Base-by-base conservation (phyloP, 75 land plant species). In the Chamaecyparis obtusa region DNA sequence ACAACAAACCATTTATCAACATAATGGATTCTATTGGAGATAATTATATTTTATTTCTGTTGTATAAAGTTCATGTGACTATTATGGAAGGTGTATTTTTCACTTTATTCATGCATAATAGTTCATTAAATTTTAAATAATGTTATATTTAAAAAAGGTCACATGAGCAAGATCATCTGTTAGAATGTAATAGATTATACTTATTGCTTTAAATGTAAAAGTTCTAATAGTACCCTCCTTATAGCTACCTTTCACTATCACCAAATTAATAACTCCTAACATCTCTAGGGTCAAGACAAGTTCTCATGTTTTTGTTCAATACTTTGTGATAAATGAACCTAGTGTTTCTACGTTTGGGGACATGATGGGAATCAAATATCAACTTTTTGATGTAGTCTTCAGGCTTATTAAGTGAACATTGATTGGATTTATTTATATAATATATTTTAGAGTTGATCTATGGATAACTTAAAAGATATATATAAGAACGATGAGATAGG, bases 21-120 rank as follows among this genome's bases (percentile, higher is more conserved):
- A 96, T 99, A 0, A 98, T 95, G 95, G 99, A 98, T 85, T 93
- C 95, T 36, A 93, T 98, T 90, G 99, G 99, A 78, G 99, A 98
- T 85, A 98, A 96, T 98, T 98, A 93, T 67, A 93, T 91, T 33
- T 44, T 82, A 10, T 43, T 80, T n/a, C 27, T 80, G 15, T 80
- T 41, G 39, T 44, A 41, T 24, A 27, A 80, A 80, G 15, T 27
- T 80, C 11, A 80, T 27, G 24, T 24, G 48, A 80, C n/a, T 80
- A 14, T 39, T 80, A 49, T 21, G 39, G 30, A 9, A 80, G 48
- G n/a, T 80, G 83, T 80, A 21, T 9, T 43, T 41, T 80, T 27
- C n/a, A 80, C 44, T 84, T 32, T 11, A 33, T 84, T 84, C 4
- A 4, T 51, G 36, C 55, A 14, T 51, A 84, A 27, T 84, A 14